These are phyloP conservation scores for Leptographium procerum DNA, from an alignment of 2,329 filamentous ascomycete genomes.

Conservation along the genomic window DNA sequence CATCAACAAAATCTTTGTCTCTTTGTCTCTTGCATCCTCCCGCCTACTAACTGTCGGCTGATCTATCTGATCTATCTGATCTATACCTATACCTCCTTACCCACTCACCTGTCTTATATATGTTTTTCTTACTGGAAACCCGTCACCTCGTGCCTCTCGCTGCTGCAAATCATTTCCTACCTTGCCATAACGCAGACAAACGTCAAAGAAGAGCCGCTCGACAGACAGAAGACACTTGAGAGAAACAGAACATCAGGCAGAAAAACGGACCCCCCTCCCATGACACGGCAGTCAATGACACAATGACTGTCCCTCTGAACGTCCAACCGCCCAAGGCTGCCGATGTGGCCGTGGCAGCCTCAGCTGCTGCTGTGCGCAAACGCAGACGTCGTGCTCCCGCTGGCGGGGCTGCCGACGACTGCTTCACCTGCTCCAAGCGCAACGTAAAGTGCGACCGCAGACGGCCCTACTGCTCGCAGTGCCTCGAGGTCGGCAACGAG, in stretches of 20 bases:
- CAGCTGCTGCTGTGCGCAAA: conserved; percentile 39
- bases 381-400: conserved; percentile 79
- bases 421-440: conserved; percentile 82
- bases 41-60: neutral
- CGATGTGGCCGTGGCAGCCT: conserved; percentile 21
- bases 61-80: neutral
- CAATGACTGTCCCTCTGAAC: conserved; percentile 38
- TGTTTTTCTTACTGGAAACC: neutral
- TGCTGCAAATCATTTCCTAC: neutral
- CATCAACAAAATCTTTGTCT: neutral
- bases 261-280: neutral
- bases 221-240: too few relatives aligned
- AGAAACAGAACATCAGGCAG: too few relatives aligned
- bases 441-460: conserved; percentile 80
- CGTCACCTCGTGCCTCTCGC: neutral
- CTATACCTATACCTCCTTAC: neutral
- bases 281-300: neutral
- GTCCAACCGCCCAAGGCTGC: conserved; percentile 34
- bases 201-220: neutral
- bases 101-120: neutral
- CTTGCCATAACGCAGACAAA: neutral
- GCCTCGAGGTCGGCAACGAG: conserved; percentile 80
- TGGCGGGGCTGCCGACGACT: conserved; percentile 85
- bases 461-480: conserved; percentile 89
- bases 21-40: neutral